Conservation (phyloP, 352 stramenopile genomes). For the Pythium apleroticum region DNA sequence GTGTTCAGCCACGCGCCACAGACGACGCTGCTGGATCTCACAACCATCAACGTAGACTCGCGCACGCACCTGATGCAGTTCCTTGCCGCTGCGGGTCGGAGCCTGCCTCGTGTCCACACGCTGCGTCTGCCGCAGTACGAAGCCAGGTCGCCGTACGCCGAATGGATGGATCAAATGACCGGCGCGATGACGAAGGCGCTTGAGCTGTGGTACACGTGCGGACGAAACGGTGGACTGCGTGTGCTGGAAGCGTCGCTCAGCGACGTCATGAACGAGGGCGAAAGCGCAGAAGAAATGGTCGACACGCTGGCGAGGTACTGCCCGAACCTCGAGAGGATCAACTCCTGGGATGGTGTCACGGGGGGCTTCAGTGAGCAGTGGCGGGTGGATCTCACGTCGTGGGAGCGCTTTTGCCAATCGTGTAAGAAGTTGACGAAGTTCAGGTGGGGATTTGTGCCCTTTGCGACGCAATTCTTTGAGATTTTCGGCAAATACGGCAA, state of each 20-base stretch:
- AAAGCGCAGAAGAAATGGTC: neutral
- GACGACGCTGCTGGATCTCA: too few relatives aligned
- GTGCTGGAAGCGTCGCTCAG: neutral
- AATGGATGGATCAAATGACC: too few relatives aligned
- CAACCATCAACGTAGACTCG: too few relatives aligned
- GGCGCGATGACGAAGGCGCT: too few relatives aligned
- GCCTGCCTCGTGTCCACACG: too few relatives aligned
- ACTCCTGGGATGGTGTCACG: neutral
- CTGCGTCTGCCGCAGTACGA: too few relatives aligned
- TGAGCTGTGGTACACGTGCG: too few relatives aligned
- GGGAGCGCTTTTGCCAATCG: slow-evolving; percentile 5
- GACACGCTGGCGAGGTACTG: neutral
- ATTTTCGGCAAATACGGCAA: slow-evolving; percentile 6
- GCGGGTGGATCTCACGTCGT: neutral
- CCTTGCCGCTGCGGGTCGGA: too few relatives aligned
- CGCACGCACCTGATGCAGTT: too few relatives aligned
- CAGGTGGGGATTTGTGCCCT: slow-evolving; percentile 4
- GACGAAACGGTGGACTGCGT: too few relatives aligned
- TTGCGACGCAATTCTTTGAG: slow-evolving; percentile 10
- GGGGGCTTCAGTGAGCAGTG: neutral
- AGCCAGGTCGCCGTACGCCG: too few relatives aligned
- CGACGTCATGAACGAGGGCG: neutral
- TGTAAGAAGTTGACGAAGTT: neutral
- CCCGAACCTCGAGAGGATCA: neutral
- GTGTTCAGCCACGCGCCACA: too few relatives aligned